Conservation (phyloP, 106 monocot genomes). For the Dioscorea dumetorum region DNA sequence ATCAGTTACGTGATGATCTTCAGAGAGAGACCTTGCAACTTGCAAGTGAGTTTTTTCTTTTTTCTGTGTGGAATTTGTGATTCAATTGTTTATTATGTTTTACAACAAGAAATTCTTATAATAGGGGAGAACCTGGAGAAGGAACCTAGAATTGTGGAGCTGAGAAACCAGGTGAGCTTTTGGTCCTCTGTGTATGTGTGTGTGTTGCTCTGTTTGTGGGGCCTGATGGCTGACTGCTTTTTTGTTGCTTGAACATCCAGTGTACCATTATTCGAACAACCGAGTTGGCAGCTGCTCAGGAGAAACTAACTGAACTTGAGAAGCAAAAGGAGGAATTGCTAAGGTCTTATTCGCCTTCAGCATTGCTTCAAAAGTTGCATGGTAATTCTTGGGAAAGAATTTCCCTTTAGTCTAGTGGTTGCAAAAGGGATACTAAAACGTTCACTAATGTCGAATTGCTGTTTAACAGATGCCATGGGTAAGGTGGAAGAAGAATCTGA, state of each 20-base stretch:
- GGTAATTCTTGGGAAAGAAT: constrained; percentile 17
- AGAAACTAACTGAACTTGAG: constrained; percentile 56
- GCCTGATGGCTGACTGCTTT: background rate
- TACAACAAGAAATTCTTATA: background rate
- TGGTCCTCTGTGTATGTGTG: background rate
- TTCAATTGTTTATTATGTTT: background rate
- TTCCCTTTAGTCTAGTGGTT: background rate
- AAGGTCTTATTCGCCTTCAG: constrained; percentile 34
- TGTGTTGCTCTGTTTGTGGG: background rate
- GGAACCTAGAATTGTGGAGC: constrained; percentile 69
- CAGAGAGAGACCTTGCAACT: constrained; percentile 58
- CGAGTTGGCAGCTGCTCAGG: constrained; percentile 77
- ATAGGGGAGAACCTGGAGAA: constrained; percentile 82
- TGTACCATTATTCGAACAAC: constrained; percentile 65
- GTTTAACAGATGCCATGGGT: constrained; percentile 8
- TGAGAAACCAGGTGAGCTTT: constrained; percentile 55
- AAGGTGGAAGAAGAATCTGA: constrained; percentile 14
- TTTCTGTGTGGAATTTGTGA: background rate
- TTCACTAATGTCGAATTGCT: background rate
- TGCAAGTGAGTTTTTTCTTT: constrained; percentile 46
- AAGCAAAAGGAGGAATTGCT: constrained; percentile 52
- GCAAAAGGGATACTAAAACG: background rate
- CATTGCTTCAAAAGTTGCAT: constrained; percentile 49
- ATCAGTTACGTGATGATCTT: constrained; percentile 62
- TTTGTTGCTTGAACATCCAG: constrained; percentile 25